Evolutionary conservation across 768 basidiomycete genomes (phyloP).

Genomic region (Lyophyllum atratum): DNA sequence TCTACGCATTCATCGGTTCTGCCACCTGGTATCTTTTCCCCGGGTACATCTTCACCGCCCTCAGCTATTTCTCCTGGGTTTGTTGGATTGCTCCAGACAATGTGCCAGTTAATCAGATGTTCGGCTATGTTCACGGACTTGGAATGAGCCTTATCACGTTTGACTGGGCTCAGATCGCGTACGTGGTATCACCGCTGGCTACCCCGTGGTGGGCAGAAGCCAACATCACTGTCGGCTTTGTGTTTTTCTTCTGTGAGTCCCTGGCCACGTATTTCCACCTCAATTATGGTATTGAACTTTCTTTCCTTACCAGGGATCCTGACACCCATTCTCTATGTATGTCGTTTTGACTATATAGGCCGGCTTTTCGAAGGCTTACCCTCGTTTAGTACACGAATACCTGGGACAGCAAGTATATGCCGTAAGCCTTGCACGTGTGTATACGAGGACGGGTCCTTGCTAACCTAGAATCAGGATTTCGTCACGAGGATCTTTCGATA

Average conservation of each 20-base stretch:
- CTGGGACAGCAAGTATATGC: slow-evolving; percentile 60
- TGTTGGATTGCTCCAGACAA: slow-evolving; percentile 73
- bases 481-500: slow-evolving; percentile 66
- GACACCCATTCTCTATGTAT: slow-evolving; percentile 58
- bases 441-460: neutral
- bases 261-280: neutral
- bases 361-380: neutral
- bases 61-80: slow-evolving; percentile 62
- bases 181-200: slow-evolving; percentile 70
- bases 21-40: slow-evolving; percentile 70
- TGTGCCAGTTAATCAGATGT: slow-evolving; percentile 70
- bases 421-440: slow-evolving; percentile 34
- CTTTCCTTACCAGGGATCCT: slow-evolving; percentile 43
- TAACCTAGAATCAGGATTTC: slow-evolving; percentile 45
- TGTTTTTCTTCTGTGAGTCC: slow-evolving; percentile 64
- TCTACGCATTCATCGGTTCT: slow-evolving; percentile 59
- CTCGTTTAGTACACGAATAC: slow-evolving; percentile 57
- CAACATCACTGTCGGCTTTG: slow-evolving; percentile 62
- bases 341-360: slow-evolving; percentile 13
- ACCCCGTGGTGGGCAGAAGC: slow-evolving; percentile 86
- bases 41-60: slow-evolving; percentile 70
- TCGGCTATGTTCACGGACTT: slow-evolving; percentile 62
- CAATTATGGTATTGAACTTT: neutral
- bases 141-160: slow-evolving; percentile 80
- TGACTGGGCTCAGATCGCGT: slow-evolving; percentile 80